Conservation (phyloP, 208 protist species). For the Ichthyophonus hoferi region DNA sequence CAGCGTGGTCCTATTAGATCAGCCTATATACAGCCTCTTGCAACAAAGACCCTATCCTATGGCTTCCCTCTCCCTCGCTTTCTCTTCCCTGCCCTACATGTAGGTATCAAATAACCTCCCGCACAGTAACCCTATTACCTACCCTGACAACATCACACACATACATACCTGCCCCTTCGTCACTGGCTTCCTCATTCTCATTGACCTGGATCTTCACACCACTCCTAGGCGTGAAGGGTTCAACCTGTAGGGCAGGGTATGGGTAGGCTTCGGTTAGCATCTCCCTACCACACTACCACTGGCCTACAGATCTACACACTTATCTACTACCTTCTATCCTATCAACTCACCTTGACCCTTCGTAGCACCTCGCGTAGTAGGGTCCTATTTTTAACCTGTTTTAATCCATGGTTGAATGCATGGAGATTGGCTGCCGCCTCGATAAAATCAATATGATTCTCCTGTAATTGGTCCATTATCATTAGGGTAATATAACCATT, state of each 20-base stretch:
- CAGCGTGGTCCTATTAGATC: too few species aligned
- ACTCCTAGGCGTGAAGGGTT: background rate
- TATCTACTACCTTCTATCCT: too few species aligned
- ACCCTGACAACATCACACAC: background rate
- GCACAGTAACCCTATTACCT: background rate
- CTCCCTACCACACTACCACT: too few species aligned
- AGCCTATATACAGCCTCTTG: too few species aligned
- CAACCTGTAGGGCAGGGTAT: too few species aligned
- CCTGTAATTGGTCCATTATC: too few species aligned
- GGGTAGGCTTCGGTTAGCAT: too few species aligned
- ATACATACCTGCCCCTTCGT: slow-evolving; percentile 17
- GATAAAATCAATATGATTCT: slow-evolving; percentile 61
- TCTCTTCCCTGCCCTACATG: background rate
- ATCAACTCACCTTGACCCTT: background rate
- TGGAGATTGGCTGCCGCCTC: slow-evolving; percentile 72
- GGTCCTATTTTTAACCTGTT: background rate
- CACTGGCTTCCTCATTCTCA: slow-evolving; percentile 23
- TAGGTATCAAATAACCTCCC: background rate
- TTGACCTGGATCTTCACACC: slow-evolving; percentile 45
- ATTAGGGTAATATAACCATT: too few species aligned
- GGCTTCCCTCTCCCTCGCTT: background rate
- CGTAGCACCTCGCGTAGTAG: background rate
- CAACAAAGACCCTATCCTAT: background rate
- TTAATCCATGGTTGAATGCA: slow-evolving; percentile 65
- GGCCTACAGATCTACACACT: too few species aligned